Base-by-base conservation (phyloP, 1,284 basidiomycete species). In the Trametes hirsuta region DNA sequence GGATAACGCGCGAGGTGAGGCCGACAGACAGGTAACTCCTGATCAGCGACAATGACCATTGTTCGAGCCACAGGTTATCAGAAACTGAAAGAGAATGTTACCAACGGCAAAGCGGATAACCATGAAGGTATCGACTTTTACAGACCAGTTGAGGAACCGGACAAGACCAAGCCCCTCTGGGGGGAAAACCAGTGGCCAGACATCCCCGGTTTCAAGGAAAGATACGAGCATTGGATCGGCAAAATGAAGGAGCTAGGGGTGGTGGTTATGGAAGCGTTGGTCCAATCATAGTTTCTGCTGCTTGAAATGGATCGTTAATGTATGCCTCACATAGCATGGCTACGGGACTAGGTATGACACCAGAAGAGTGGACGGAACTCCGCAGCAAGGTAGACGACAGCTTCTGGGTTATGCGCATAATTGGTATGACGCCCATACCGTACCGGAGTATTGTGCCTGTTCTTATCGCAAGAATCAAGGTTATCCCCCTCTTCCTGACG, bases 51-150 rank as follows among this genome's bases (percentile, higher is more conserved):
- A 30, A 30, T 30, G 30, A 30, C 30, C 30, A 30, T 8, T 8
- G 4, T 8, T 30, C 8, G 30, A 30, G 30, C 15, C 6, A 6
- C 54, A 92, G 90, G 90, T 15, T 91, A 93, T 70, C 82, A 83
- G 48, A 76, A 83, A 51, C 69, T 94, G 40, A 85, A 86, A 61
- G 88, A 95, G 77, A 95, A 95, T 66, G 82, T 95, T 4, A 96
- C 94, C 0, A 86, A 87, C 63, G 91, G 92, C 11, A 90, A 88
- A 72, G 85, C 88, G 8, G 93, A 95, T 71, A 90, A 88, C 61
- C 93, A 95, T 64, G 93, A 95, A 76, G 92, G 84, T 1, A 74
- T 95, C 36, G 93, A 95, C 69, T 84, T 93, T 49, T 94, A 94
- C 71, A 85, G 81, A 15, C 89, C 91, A 0, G 86, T 90, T 6